These are phyloP conservation scores for Nemania serpens DNA, from an alignment of 2,329 filamentous ascomycete species.

Conservation along the genomic window DNA sequence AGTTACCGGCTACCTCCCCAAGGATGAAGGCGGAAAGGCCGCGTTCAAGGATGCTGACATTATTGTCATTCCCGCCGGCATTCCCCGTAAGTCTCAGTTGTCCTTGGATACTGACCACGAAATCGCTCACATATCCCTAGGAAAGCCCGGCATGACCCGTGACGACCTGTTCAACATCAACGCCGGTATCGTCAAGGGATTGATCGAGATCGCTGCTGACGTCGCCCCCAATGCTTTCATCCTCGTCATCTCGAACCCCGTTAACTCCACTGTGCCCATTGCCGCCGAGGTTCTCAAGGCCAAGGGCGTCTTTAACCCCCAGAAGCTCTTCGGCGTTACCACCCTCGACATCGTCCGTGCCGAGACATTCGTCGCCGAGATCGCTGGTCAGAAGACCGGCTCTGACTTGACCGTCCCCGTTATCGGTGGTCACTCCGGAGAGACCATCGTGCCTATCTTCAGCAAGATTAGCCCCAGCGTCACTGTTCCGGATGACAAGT, in stretches of 20 bases:
- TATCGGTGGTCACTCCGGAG: conserved; percentile 94
- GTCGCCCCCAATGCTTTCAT: conserved; percentile 91
- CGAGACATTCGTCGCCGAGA: conserved; percentile 91
- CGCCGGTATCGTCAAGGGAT: conserved; percentile 92
- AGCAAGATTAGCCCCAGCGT: conserved; percentile 84
- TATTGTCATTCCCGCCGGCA: conserved; percentile 95
- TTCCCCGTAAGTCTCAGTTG: conserved; percentile 74
- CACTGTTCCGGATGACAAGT: conserved; percentile 84
- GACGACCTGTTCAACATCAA: conserved; percentile 99
- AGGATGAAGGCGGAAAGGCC: conserved; percentile 81
- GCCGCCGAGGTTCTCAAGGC: conserved; percentile 95
- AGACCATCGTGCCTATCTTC: conserved; percentile 97
- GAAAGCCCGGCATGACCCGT: conserved; percentile 99
- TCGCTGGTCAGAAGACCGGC: conserved; percentile 80
- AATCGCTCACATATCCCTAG: conserved; percentile 53
- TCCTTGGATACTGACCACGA: conserved; percentile 2
- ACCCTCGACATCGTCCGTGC: conserved; percentile 98
- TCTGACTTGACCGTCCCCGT: conserved; percentile 86
- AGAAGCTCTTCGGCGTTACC: conserved; percentile 97
- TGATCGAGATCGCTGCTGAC: conserved; percentile 87
- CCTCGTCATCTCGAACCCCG: conserved; percentile 98
- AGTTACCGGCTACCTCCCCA: conserved; percentile 85
- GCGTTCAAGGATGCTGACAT: conserved; percentile 94
- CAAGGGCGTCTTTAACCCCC: conserved; percentile 89
- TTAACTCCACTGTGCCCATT: conserved; percentile 98